A percentile compares a stretch with the other conserved stretches of the same genome.
Conservation (phyloP, 106 monocot genomes). For the Dioscorea alata region DNA sequence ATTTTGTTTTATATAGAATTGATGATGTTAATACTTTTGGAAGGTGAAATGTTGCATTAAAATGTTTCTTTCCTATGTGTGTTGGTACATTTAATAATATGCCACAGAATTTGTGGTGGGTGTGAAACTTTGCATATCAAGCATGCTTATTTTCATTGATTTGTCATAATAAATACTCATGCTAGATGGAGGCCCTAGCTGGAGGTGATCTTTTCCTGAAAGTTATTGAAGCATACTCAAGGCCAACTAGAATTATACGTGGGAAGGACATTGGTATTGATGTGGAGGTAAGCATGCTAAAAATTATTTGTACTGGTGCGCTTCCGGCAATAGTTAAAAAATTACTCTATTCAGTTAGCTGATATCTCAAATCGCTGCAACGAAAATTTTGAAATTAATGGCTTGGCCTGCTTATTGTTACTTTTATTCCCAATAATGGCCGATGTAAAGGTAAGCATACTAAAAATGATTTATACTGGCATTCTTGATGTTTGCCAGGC, state of each 20-base stretch:
- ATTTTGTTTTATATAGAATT: too few relatives aligned
- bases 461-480: too few relatives aligned
- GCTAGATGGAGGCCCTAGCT: conserved; percentile 79
- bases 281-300: conserved; percentile 44
- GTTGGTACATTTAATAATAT: background rate
- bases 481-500: too few relatives aligned
- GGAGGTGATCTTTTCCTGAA: conserved; percentile 57
- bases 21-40: too few relatives aligned
- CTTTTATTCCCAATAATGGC: background rate
- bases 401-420: background rate
- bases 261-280: conserved; percentile 61
- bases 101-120: background rate
- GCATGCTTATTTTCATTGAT: background rate
- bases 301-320: too few relatives aligned
- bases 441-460: conserved; percentile 42
- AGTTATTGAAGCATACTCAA: conserved; percentile 82
- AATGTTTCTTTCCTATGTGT: background rate
- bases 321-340: too few relatives aligned
- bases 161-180: background rate
- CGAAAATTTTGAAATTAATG: background rate
- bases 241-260: conserved; percentile 89
- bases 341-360: too few relatives aligned
- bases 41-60: background rate
- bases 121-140: background rate
- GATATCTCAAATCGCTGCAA: too few relatives aligned